Evolutionary conservation across 139 green algal species (phyloP), one percentile per base, ranked within the genome.

Genomic region (Volvox reticuliferus): DNA sequence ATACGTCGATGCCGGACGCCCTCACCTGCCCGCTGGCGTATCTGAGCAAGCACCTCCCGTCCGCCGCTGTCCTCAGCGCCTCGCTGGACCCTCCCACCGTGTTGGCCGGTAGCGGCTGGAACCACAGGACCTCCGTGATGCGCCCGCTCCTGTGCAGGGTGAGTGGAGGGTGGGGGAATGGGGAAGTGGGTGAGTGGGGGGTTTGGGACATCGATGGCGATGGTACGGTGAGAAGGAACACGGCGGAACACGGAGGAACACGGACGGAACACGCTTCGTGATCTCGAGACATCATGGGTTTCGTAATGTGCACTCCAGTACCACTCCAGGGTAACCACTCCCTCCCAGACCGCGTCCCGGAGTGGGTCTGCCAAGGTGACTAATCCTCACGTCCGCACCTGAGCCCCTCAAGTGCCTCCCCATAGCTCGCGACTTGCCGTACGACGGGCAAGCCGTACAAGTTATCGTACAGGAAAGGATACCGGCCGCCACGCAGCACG

Each of bases 91-190:
- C 84, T 77, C 32, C 21, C 14, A 28, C 26, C 37, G 37, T 24
- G 79, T 36, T 33, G 24, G 37, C 37, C 20, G 79, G 37, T 16
- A 65, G 81, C 0, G 18, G 28, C 65, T 79, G 81, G 88, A 98
- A 98, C 93, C 95, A 98, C 20, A 94, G 84, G 73, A 98, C 68
- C 88, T 96, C 89, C 26, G 44, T 30, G 21, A 96, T 91, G 0
- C 86, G 35, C 30, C 94, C 92, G 0, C 86, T 75, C 44, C 85
- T 89, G 83, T 9, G 67, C n/a, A 65, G 63, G 22, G 17, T 20
- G 55, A 14, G n/a, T 62, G n/a, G 30, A n/a, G 33, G 71, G 22
- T 17, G 26, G 69, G 69, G 14, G 19, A 19, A 19, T 17, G 19
- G 62, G 62, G 62, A 17, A 69, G n/a, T n/a, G 63, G 22, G 17